Evolutionary conservation across 208 protist genomes (phyloP).

Genomic region (Leishmania major): DNA sequence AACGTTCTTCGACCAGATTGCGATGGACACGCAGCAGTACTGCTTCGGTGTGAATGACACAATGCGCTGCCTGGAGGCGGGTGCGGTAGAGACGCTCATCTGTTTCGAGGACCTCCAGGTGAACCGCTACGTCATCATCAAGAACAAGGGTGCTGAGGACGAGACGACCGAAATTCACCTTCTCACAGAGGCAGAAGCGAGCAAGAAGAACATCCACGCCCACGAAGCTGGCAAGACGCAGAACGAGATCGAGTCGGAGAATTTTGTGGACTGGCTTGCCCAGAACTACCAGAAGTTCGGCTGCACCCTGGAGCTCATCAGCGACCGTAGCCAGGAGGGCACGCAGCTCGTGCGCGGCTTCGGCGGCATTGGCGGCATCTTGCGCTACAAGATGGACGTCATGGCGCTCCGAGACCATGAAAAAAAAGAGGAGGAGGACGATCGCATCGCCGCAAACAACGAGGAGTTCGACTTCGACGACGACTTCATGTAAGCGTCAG

Average conservation of each 20-base stretch:
- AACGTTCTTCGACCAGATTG: constrained; percentile 99
- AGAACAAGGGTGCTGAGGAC: constrained; percentile 81
- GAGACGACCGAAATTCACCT: constrained; percentile 65
- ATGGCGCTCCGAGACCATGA: constrained; percentile 90
- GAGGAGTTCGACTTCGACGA: constrained; percentile 93
- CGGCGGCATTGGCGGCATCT: constrained; percentile 96
- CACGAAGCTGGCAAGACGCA: constrained; percentile 86
- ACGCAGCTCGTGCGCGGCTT: constrained; percentile 98
- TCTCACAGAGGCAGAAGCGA: constrained; percentile 77
- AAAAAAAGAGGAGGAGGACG: constrained; percentile 74
- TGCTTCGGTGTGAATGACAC: constrained; percentile 99
- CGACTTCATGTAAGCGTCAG: constrained; percentile 81
- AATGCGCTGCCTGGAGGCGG: constrained; percentile 96
- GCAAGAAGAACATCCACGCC: constrained; percentile 78
- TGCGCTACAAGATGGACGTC: constrained; percentile 92
- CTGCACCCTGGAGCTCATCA: constrained; percentile 94
- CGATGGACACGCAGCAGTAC: constrained; percentile 98
- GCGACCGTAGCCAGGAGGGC: constrained; percentile 96
- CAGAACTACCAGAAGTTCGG: constrained; percentile 99
- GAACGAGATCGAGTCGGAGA: constrained; percentile 90
- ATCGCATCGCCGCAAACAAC: constrained; percentile 57
- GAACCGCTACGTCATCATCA: constrained; percentile 89
- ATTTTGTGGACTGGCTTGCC: constrained; percentile 99
- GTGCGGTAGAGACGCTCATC: constrained; percentile 98
- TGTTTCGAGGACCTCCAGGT: constrained; percentile 98